Percentiles rank a stretch among this genome's conserved stretches.
Conservation (phyloP, 257 asterid genomes). For the Gentiana straminea region DNA sequence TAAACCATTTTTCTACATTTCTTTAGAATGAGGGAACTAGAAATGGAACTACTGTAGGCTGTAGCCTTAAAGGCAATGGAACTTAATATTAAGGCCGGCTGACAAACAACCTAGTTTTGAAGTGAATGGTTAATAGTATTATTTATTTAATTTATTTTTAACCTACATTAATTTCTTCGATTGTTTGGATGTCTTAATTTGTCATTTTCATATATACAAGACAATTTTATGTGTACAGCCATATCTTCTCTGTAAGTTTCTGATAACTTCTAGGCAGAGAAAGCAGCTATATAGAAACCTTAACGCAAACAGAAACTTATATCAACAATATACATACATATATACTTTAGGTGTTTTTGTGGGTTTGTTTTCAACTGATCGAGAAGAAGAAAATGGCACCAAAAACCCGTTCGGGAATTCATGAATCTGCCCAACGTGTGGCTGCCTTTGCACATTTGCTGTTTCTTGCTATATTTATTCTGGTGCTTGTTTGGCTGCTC, state of each 20-base stretch:
- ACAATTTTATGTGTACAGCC: neutral
- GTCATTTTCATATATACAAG: slow-evolving; percentile 1
- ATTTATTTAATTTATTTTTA: no score
- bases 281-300: neutral
- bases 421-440: slow-evolving; percentile 17
- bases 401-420: slow-evolving; percentile 21
- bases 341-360: neutral
- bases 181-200: no score
- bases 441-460: slow-evolving; percentile 39
- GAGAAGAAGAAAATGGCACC: slow-evolving; percentile 14
- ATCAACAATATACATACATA: neutral
- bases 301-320: neutral
- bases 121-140: no score
- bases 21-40: no score
- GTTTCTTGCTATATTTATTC: slow-evolving; percentile 21
- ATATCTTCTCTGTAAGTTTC: neutral
- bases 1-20: no score
- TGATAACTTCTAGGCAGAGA: neutral
- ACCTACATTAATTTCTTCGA: no score
- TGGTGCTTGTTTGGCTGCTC: slow-evolving; percentile 50
- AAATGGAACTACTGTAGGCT: no score
- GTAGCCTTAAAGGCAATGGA: no score
- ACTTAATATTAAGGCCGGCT: no score
- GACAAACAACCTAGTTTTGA: no score
- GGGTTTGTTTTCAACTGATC: neutral